Percentiles rank a stretch among this genome's conserved stretches.
phyloP scores from a whole-genome alignment of 306 rosid genomes.

The Vigna trinervia region DNA sequence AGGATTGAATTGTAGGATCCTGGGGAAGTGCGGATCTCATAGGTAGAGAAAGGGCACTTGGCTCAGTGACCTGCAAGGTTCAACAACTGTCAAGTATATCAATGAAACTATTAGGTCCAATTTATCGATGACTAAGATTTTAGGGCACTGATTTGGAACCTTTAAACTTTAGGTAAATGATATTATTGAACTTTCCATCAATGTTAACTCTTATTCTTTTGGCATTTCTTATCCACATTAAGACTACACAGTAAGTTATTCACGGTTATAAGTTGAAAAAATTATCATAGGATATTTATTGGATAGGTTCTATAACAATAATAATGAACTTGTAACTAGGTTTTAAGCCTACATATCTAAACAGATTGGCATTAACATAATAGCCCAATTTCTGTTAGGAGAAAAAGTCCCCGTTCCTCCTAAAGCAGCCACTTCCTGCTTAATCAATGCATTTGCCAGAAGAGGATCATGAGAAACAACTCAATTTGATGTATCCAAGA shows the following conservation, averaged over 20 bases:
- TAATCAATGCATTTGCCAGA: not conserved
- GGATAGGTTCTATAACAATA: not conserved
- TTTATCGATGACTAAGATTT: slow-evolving; percentile 17
- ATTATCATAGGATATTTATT: slow-evolving; percentile 13
- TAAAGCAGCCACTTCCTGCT: slow-evolving; percentile 2
- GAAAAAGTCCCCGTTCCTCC: not conserved
- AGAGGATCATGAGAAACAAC: slow-evolving; percentile 19
- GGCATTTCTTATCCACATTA: not conserved
- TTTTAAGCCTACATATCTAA: not conserved
- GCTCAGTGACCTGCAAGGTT: slow-evolving; percentile 54
- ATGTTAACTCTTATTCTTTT: not conserved
- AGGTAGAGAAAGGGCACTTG: slow-evolving; percentile 47
- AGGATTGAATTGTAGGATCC: slow-evolving; percentile 43
- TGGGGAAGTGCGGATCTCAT: slow-evolving; percentile 46
- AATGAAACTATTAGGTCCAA: slow-evolving; percentile 30
- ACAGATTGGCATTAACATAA: not conserved
- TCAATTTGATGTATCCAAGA: not conserved
- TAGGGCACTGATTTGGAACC: not conserved
- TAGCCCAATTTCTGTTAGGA: not conserved
- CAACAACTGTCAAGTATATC: slow-evolving; percentile 40
- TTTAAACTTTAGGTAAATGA: slow-evolving; percentile 12
- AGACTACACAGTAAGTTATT: not conserved
- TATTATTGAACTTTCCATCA: not conserved
- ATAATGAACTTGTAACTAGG: not conserved
- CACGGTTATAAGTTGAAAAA: slow-evolving; percentile 20